These are phyloP conservation scores for Penicillium brasilianum DNA, from an alignment of 2,329 filamentous ascomycete species.

Conservation along the genomic window DNA sequence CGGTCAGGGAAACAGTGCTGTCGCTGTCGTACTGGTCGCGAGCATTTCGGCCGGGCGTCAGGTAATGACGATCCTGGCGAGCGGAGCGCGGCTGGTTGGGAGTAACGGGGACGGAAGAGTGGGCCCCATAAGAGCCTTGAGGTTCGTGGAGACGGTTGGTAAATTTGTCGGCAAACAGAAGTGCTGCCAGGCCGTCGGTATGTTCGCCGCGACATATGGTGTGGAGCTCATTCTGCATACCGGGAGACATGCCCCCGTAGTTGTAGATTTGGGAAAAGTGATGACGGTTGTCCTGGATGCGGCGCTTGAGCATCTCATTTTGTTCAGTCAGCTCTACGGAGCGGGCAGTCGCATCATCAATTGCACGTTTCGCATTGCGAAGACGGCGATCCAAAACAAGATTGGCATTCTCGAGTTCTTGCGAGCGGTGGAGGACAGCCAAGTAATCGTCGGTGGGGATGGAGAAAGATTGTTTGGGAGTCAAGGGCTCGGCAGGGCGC, in stretches of 20 bases:
- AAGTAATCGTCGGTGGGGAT: constrained; percentile 60
- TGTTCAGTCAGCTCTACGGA: constrained; percentile 73
- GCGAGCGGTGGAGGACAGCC: constrained; percentile 62
- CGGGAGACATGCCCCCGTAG: constrained; percentile 69
- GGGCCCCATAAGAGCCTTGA: constrained; percentile 20
- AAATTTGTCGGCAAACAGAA: constrained; percentile 47
- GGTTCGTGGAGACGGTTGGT: constrained; percentile 40
- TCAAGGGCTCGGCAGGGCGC: constrained; percentile 54
- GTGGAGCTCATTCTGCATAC: constrained; percentile 59
- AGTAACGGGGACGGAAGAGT: constrained; percentile 79
- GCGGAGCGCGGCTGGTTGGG: constrained; percentile 62
- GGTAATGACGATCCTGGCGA: constrained; percentile 58
- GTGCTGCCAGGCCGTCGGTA: constrained; percentile 46
- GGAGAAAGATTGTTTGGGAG: constrained; percentile 47
- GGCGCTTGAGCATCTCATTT: constrained; percentile 75
- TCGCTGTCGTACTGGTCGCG: constrained; percentile 70
- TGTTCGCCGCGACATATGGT: constrained; percentile 39
- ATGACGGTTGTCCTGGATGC: constrained; percentile 87
- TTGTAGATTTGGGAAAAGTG: constrained; percentile 81
- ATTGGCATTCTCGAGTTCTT: constrained; percentile 70
- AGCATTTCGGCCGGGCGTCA: constrained; percentile 63
- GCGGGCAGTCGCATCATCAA: constrained; percentile 78
- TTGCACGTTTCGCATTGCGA: constrained; percentile 75
- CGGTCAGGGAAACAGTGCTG: constrained; percentile 78
- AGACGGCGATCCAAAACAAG: constrained; percentile 67